Evolutionary conservation across 169 alveolate species (phyloP), one percentile per base, ranked within the genome.

Genomic region (Cryptosporidium sp.): DNA sequence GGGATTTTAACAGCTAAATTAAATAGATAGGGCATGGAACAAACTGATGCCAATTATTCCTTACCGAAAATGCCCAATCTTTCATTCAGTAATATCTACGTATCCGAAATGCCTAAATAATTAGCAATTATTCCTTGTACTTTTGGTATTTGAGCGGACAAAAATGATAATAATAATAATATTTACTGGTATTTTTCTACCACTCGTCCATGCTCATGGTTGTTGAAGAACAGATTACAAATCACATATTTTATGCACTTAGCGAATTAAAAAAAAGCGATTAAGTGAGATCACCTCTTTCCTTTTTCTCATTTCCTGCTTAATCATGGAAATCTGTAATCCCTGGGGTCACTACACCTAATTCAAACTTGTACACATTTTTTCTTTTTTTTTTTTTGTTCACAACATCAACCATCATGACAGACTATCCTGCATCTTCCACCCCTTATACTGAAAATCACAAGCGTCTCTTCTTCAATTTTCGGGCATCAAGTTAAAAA

Each of bases 91-190:
- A 55, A 55, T 55, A 55, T 23, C 67, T 55, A 55, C 39, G 67
- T 55, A 55, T 55, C 67, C 67, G 67, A 55, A 55, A 55, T 55
- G 67, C 67, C 67, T 55, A 55, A 55, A 55, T 55, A 55, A 55
- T 23, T 55, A 55, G 29, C 37, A 23, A 55, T 26, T 55, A 55
- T 55, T 55, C 37, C 67, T 55, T 26, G 67, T 23, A 48, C 55
- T 26, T 55, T 55, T 55, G 67, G 35, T 55, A 26, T 55, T 55
- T 55, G 67, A 55, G 67, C 67, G 67, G 67, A 55, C 67, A 55
- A 55, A 55, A 55, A 55, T 55, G 67, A 55, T 55, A 55, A 55
- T 55, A 55, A 55, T 55, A 55, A 23, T 55, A 55, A 23, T n/a
- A 55, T 55, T 26, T 23, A 55, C 35, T n/a, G 67, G 67, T 55